Conservation (phyloP, 306 rosid genomes). For the Urtica urens region DNA sequence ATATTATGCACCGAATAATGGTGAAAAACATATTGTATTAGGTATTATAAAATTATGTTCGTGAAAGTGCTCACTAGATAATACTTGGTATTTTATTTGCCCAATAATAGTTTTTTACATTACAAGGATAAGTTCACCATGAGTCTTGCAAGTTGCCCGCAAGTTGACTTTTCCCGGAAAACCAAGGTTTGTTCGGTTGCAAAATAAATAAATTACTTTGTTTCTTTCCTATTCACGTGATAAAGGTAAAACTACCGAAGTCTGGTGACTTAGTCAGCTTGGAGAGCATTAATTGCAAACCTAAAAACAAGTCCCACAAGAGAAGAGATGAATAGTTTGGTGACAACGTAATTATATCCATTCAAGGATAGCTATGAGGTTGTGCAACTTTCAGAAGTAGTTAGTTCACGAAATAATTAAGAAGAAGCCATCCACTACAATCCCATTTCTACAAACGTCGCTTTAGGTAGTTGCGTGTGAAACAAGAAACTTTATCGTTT, state of each 20-base stretch:
- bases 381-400: neutral
- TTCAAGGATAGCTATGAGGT: neutral
- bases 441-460: neutral
- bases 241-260: neutral
- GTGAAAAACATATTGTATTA: too few species aligned
- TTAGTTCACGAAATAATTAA: neutral
- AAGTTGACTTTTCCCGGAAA: too few species aligned
- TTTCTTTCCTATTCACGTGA: neutral
- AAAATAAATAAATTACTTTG: too few species aligned
- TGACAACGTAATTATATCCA: neutral
- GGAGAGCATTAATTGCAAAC: neutral
- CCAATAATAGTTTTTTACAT: too few species aligned
- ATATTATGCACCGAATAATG: too few species aligned
- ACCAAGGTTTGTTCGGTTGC: too few species aligned
- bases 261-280: neutral
- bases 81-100: too few species aligned
- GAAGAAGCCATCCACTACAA: neutral
- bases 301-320: conserved; percentile 1
- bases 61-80: too few species aligned
- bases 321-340: neutral
- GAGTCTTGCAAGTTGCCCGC: too few species aligned
- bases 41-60: too few species aligned
- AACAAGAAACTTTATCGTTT: neutral
- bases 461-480: conserved; percentile 2
- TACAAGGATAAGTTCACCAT: too few species aligned